Evolutionary conservation across 2,329 filamentous ascomycete genomes (phyloP).

Genomic region (Talaromyces sp.): DNA sequence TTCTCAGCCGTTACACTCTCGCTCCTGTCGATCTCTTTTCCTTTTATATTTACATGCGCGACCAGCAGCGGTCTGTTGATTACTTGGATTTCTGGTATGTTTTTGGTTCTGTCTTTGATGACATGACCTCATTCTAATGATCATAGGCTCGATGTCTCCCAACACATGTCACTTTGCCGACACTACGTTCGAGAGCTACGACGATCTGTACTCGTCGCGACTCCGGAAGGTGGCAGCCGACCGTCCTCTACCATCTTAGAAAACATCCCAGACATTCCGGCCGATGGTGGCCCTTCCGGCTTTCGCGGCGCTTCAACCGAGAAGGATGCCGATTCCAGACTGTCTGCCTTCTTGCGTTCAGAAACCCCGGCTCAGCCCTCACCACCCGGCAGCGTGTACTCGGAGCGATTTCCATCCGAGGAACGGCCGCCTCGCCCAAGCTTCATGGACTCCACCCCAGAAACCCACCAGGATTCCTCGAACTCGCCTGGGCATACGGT

Average conservation of each 20-base stretch:
- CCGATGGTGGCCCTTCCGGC: slow-evolving; percentile 46
- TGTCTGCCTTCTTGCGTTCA: slow-evolving; percentile 79
- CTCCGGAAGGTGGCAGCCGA: slow-evolving; percentile 76
- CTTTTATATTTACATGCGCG: slow-evolving; percentile 99
- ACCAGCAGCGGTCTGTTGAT: slow-evolving; percentile 95
- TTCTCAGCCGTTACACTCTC: slow-evolving; percentile 86
- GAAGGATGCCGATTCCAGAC: slow-evolving; percentile 76
- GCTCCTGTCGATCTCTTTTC: slow-evolving; percentile 96
- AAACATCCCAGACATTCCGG: slow-evolving; percentile 57
- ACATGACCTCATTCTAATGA: slow-evolving; percentile 11
- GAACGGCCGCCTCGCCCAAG: slow-evolving; percentile 51
- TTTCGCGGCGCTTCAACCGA: slow-evolving; percentile 63
- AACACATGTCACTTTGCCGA: slow-evolving; percentile 93
- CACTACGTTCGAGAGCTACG: slow-evolving; percentile 96
- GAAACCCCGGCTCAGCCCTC: slow-evolving; percentile 46
- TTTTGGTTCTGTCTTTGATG: not conserved
- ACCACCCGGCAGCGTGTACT: slow-evolving; percentile 52
- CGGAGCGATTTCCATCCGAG: slow-evolving; percentile 32
- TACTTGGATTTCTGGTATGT: slow-evolving; percentile 96
- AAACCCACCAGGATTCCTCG: slow-evolving; percentile 63
- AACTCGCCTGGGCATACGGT: slow-evolving; percentile 80
- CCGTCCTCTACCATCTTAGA: slow-evolving; percentile 78
- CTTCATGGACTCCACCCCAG: slow-evolving; percentile 59
- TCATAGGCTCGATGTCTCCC: slow-evolving; percentile 91
- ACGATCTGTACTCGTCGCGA: slow-evolving; percentile 85